Percentiles rank a stretch among this genome's conserved stretches.
Conservation (phyloP, 176 grass and related monocot genomes). For the Bothriochloa decipiens region DNA sequence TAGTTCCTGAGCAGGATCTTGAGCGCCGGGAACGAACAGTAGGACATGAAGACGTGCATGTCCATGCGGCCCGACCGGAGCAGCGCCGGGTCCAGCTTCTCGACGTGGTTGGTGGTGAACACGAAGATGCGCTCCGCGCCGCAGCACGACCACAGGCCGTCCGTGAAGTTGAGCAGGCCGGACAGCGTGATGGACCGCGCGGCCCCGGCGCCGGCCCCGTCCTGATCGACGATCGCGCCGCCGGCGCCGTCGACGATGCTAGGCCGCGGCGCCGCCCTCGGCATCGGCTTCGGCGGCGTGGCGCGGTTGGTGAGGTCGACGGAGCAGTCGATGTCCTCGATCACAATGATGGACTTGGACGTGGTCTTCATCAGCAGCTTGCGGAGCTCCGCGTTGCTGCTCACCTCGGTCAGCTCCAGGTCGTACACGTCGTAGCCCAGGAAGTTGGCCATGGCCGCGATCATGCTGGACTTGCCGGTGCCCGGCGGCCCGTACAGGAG, state of each 20-base stretch:
- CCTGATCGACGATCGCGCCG: constrained; percentile 20
- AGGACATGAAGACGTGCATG: constrained; percentile 92
- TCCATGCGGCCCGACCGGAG: constrained; percentile 89
- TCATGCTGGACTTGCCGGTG: constrained; percentile 92
- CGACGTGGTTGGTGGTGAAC: constrained; percentile 92
- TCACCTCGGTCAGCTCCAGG: constrained; percentile 83
- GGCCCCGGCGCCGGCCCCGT: not conserved
- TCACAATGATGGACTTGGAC: constrained; percentile 90
- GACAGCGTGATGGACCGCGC: constrained; percentile 64
- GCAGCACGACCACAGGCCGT: constrained; percentile 93
- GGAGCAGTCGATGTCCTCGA: constrained; percentile 97
- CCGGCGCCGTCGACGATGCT: constrained; percentile 27
- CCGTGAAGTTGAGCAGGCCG: constrained; percentile 87
- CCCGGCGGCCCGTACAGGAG: constrained; percentile 78
- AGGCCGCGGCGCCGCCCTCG: not conserved
- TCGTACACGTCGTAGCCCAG: constrained; percentile 87
- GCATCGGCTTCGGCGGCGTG: not conserved
- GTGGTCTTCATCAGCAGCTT: constrained; percentile 94
- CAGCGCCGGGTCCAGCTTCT: constrained; percentile 91
- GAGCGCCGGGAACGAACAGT: constrained; percentile 70
- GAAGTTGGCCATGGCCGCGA: constrained; percentile 88
- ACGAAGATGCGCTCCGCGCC: constrained; percentile 90
- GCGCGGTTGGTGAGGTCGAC: constrained; percentile 74
- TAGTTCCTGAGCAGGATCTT: constrained; percentile 86
- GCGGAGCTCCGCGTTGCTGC: constrained; percentile 81